Base-by-base conservation (phyloP, 768 basidiomycete genomes). In the Trametes sanguinea region DNA sequence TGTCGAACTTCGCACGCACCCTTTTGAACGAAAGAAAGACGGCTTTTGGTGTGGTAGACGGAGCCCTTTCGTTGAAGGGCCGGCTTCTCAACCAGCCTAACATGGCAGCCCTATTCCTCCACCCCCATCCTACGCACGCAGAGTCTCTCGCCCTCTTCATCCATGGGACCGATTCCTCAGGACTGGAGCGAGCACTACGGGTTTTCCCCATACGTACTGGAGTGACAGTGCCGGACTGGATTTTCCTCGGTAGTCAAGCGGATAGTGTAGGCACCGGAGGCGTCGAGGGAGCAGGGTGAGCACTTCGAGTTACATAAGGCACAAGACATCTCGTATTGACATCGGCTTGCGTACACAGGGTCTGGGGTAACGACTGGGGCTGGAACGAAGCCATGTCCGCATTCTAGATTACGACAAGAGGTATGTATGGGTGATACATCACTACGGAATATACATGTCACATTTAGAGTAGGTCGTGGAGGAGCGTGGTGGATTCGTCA, bases 121-220 rank as follows among this genome's bases (percentile, higher is more conserved):
- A 90, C 65, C 87, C 87, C 14, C 88, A 89, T 73, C 85, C 86
- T 8, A 58, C 63, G 29, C 63, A 73, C 22, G 6, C 64, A 39
- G 52, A 63, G 58, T 60, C 77, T 70, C 66, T 78, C 6, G 71
- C 76, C 43, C 73, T 93, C 6, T 85, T 93, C 65, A 73, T 94
- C 29, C 75, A 86, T 13, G 85, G 83, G 14, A 81, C 83, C 4
- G 85, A 87, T 64, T 65, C 67, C 0, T 66, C 72, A 1, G 87
- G 86, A 2, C 76, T 93, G 4, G 94, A 95, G 72, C 78, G 86
- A 55, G 85, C 82, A 1, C 72, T 81, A 2, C 82, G 89, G 47
- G 74, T 94, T n/a, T 90, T 95, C 69, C 94, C 94, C 4, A 82
- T 92, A 29, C 84, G 94, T 17, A 96, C 94, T 2, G 92, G 92